phyloP scores from a whole-genome alignment of 148 eudicot species.

The Mesembryanthemum crystallinum region DNA sequence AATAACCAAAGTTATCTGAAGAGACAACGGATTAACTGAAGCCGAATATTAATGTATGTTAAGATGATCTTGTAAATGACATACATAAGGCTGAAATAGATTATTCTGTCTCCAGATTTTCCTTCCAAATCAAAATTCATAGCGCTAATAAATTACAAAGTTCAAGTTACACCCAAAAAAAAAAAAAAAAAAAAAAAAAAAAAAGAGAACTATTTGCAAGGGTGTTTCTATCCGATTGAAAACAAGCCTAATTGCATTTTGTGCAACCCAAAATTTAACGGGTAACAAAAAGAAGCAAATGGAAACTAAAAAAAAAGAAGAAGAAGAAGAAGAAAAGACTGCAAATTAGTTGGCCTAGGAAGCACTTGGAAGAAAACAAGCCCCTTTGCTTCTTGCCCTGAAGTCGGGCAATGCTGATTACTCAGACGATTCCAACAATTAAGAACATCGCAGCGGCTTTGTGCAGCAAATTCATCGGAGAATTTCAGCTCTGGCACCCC shows the following conservation, averaged over 20 bases:
- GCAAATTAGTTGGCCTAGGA: slow-evolving; percentile 18
- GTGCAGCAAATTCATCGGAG: slow-evolving; percentile 7
- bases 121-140: slow-evolving; percentile 17
- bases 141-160: slow-evolving; percentile 8
- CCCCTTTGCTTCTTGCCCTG: slow-evolving; percentile 10
- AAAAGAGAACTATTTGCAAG: background rate
- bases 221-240: slow-evolving; percentile 6
- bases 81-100: too few relatives aligned
- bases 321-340: too few relatives aligned
- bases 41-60: too few relatives aligned
- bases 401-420: slow-evolving; percentile 13
- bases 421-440: background rate
- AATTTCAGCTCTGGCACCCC: background rate
- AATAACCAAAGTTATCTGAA: too few relatives aligned
- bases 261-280: slow-evolving; percentile 14
- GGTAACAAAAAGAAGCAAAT: slow-evolving; percentile 5
- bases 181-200: too few relatives aligned
- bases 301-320: background rate
- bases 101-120: background rate
- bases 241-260: slow-evolving; percentile 7
- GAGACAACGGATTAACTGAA: too few relatives aligned
- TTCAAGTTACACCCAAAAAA: slow-evolving; percentile 1
- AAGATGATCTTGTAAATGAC: too few relatives aligned
- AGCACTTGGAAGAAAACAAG: slow-evolving; percentile 9
- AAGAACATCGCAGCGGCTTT: background rate